Base-by-base conservation (phyloP, 1,139 yeast genomes). In the Blastobotrys illinoisensis region DNA sequence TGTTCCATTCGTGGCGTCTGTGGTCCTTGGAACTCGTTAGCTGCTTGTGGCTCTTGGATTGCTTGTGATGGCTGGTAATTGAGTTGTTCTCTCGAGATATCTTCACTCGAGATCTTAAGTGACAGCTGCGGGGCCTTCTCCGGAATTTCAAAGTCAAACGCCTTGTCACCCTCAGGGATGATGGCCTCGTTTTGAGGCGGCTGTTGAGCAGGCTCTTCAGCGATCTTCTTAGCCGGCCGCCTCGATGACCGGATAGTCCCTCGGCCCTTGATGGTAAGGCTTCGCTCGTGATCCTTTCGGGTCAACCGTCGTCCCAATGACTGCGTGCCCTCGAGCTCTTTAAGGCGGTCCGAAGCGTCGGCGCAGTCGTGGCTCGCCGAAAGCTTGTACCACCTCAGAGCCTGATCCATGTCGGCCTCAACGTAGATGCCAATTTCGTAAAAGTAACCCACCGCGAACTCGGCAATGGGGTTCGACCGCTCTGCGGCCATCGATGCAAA, bases 371-470 rank as follows among this genome's bases (percentile, higher is more conserved):
- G 64, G 2, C 54, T 58, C 2, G 71, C 67, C 14, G 73, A 65
- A 51, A 58, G 54, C 9, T 58, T 58, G 58, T 73, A 73, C 67
- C 67, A 68, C 24, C 60, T 61, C 13, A 58, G 52, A 1, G 76
- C 76, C 16, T 59, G 58, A n/a, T 62, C 62, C 9, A 63, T 46
- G 54, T 65, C 64, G 19, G 63, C 55, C 21, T 60, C 56, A 5
- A 68, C 71, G 46, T 58, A 64, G 32, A 73, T 68, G n/a, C 77
- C 77, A 16, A 72, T 74, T 54, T 74, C 77, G 57, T 66, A 64
- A 54, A 70, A 73, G 54, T 73, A 74, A 1, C 75, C 77, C 21
- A 74, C 62, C 1, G 76, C 76, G 58, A 74, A 73, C 60, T 70
- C 67, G 1, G 74, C 77, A 28, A 68, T 67, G 2, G 67, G 60